Conservation (phyloP, 495 filamentous ascomycete species). For the Talaromyces stipitatus region DNA sequence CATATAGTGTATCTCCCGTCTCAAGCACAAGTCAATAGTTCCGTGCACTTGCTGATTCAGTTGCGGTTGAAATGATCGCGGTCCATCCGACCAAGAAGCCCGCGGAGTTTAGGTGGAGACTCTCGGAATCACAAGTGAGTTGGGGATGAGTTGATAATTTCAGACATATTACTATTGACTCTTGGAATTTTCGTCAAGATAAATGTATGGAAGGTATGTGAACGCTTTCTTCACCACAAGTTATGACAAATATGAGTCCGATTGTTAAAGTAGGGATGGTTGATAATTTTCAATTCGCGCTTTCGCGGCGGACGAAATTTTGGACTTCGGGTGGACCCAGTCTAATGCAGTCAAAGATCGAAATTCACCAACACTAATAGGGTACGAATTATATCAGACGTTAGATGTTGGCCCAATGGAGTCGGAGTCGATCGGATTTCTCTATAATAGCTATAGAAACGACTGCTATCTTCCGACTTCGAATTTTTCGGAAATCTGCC, state of each 20-base stretch:
- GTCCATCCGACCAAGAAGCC: background rate
- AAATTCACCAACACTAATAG: background rate
- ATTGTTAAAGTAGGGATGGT: background rate
- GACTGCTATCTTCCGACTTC: too few species aligned
- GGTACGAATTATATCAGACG: background rate
- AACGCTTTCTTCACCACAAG: background rate
- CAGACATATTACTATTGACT: background rate
- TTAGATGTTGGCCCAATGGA: background rate
- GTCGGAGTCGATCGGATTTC: background rate
- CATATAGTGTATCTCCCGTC: background rate
- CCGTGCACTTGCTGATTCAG: background rate
- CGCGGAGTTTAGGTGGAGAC: slow-evolving; percentile 2
- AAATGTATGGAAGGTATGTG: background rate
- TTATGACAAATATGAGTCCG: background rate
- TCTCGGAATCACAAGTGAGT: background rate
- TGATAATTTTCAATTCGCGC: too few species aligned
- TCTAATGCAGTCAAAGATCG: background rate
- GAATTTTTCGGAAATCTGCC: too few species aligned
- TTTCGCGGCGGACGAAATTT: background rate
- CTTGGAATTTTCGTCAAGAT: background rate
- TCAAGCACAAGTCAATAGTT: background rate
- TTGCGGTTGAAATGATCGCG: background rate
- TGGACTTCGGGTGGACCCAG: slow-evolving; percentile 5
- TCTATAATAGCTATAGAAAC: too few species aligned
- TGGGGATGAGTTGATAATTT: background rate